Evolutionary conservation across 2,329 filamentous ascomycete genomes (phyloP).

Genomic region (Apiospora aurea): DNA sequence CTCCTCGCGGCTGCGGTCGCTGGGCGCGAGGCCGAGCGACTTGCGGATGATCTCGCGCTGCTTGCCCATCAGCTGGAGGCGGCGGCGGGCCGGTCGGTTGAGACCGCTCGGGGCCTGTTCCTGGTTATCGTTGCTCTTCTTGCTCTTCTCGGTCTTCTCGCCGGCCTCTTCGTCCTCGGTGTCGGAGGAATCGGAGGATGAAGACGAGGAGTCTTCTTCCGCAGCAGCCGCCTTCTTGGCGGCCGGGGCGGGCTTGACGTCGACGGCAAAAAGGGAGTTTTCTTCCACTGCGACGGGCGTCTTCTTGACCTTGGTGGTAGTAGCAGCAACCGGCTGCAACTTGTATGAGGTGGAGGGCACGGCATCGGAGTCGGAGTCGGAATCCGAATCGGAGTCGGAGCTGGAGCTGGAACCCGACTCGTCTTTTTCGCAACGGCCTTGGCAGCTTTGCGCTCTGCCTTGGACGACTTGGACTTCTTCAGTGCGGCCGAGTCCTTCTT

Average conservation of each 20-base stretch:
- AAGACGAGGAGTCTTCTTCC: not conserved
- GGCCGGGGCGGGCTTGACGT: constrained; percentile 36
- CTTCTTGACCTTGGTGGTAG: constrained; percentile 24
- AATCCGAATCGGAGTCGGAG: constrained; percentile 3
- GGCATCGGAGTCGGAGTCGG: constrained; percentile 16
- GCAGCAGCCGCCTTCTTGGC: constrained; percentile 28
- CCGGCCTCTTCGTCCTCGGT: constrained; percentile 24
- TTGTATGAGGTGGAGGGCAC: not conserved
- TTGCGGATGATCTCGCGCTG: constrained; percentile 37
- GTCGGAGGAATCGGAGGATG: not conserved
- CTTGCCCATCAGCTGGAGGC: constrained; percentile 38
- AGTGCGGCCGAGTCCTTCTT: not conserved
- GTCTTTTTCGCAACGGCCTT: not conserved
- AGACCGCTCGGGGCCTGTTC: constrained; percentile 29
- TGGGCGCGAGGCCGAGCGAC: constrained; percentile 32
- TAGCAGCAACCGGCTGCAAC: not conserved
- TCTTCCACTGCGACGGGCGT: constrained; percentile 24
- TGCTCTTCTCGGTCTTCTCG: constrained; percentile 21
- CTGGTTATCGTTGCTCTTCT: constrained; percentile 17
- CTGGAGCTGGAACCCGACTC: constrained; percentile 7
- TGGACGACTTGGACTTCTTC: constrained; percentile 53
- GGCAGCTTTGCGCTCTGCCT: constrained; percentile 45
- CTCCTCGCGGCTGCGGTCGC: constrained; percentile 32
- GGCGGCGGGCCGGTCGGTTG: constrained; percentile 36
- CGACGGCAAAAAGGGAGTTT: constrained; percentile 36